Evolutionary conservation across 495 filamentous ascomycete species (phyloP).

Genomic region (Lophium mytilinum): DNA sequence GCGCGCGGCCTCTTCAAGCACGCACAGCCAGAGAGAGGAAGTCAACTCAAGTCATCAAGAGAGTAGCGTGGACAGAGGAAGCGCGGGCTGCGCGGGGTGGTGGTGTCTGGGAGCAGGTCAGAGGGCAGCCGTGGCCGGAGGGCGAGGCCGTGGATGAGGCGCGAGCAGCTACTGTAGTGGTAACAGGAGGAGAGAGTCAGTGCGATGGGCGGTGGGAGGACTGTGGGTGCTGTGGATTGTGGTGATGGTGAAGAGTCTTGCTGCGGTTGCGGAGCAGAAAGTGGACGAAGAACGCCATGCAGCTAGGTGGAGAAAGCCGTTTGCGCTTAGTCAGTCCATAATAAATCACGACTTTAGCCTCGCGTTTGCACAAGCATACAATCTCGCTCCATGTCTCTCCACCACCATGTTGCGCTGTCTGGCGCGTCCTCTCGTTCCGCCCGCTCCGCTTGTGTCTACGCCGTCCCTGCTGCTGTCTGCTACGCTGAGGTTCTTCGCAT

Average conservation of each 20-base stretch:
- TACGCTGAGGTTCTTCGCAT: background rate
- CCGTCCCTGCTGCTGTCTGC: background rate
- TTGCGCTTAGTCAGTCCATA: too few species aligned
- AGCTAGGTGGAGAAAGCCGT: too few species aligned
- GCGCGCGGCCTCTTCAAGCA: slow-evolving; percentile 11
- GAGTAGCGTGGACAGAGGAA: too few species aligned
- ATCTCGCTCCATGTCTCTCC: background rate
- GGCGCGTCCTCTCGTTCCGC: background rate
- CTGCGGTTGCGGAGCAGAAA: background rate
- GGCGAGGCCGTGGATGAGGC: too few species aligned
- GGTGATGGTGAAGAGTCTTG: slow-evolving; percentile 2
- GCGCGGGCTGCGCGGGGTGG: too few species aligned
- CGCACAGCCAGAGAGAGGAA: slow-evolving; percentile 1
- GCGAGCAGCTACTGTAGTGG: too few species aligned
- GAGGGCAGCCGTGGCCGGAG: too few species aligned
- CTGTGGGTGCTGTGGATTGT: background rate
- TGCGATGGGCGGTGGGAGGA: background rate
- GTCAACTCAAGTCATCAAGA: slow-evolving; percentile 26
- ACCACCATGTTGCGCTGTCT: background rate
- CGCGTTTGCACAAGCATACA: background rate
- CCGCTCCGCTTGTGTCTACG: background rate
- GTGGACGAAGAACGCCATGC: too few species aligned
- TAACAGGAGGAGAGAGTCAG: too few species aligned
- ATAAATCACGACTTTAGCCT: background rate
- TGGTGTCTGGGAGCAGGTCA: too few species aligned